A percentile compares a stretch with the other conserved stretches of the same genome.
Conservation (phyloP, 225 moss, liverwort and hornwort species). For the Polytrichum formosum region DNA sequence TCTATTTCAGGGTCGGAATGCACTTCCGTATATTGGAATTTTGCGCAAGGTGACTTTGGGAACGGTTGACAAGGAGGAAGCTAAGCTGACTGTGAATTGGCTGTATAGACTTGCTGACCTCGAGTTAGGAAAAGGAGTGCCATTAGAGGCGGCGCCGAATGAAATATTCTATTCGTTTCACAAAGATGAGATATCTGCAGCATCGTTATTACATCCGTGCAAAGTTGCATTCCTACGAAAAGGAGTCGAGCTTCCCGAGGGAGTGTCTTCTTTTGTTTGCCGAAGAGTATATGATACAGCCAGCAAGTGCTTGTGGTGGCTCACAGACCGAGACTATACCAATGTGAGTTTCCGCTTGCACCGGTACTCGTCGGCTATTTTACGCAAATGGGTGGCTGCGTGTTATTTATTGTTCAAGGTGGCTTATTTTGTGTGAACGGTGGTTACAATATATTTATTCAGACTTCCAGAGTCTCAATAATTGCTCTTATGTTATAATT, state of each 20-base stretch:
- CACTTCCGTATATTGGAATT: constrained; percentile 81
- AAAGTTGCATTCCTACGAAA: constrained; percentile 91
- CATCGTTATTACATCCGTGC: constrained; percentile 86
- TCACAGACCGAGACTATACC: constrained; percentile 95
- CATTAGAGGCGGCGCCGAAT: constrained; percentile 88
- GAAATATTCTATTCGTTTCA: constrained; percentile 98
- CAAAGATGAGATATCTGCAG: constrained; percentile 95
- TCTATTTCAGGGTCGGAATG: constrained; percentile 80
- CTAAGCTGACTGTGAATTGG: constrained; percentile 83
- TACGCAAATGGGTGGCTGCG: not conserved
- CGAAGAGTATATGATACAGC: constrained; percentile 89
- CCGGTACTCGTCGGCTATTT: too few relatives aligned
- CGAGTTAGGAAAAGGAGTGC: constrained; percentile 75
- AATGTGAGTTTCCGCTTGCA: constrained; percentile 58
- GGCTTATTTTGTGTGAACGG: too few relatives aligned
- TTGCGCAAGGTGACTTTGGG: constrained; percentile 74
- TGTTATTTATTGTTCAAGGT: not conserved
- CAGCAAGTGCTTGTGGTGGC: constrained; percentile 93
- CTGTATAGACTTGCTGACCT: constrained; percentile 81
- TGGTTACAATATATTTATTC: too few relatives aligned
- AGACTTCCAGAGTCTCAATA: too few relatives aligned
- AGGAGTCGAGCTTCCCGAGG: constrained; percentile 70
- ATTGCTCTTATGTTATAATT: too few relatives aligned
- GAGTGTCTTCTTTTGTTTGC: constrained; percentile 77
- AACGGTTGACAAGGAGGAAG: constrained; percentile 39